Percentiles rank a stretch among this genome's conserved stretches.
Conservation (phyloP, 306 rosid genomes). For the Leucaena leucocephala region DNA sequence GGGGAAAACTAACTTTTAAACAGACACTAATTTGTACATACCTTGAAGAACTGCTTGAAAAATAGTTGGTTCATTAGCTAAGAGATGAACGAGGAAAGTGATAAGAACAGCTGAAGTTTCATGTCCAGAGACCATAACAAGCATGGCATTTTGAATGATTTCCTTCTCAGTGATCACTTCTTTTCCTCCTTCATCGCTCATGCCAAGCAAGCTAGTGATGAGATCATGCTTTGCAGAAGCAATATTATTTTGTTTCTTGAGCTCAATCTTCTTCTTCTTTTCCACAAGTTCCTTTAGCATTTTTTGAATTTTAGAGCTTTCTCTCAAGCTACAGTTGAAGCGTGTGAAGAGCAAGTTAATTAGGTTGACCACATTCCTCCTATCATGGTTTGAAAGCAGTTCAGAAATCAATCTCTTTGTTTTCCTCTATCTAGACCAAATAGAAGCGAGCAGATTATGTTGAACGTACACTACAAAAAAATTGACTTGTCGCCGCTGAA, state of each 20-base stretch:
- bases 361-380: conserved; percentile 68
- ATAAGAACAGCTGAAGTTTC: conserved; percentile 70
- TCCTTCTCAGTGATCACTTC: conserved; percentile 60
- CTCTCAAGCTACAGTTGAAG: conserved; percentile 62
- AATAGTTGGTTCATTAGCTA: conserved; percentile 58
- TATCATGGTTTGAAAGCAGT: conserved; percentile 52
- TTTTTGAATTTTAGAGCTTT: conserved; percentile 53
- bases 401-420: conserved; percentile 50
- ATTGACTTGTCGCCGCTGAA: no score
- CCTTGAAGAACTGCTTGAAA: conserved; percentile 70
- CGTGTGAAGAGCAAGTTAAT: conserved; percentile 76
- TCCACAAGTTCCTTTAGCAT: conserved; percentile 50
- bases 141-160: conserved; percentile 57
- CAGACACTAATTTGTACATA: conserved; percentile 31
- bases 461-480: no score
- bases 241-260: conserved; percentile 32
- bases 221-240: conserved; percentile 58
- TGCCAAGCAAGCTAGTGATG: conserved; percentile 63
- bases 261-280: conserved; percentile 50
- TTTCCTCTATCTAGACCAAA: conserved; percentile 67
- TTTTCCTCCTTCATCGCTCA: conserved; percentile 39
- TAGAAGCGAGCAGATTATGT: conserved; percentile 66
- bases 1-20: background rate
- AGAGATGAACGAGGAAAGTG: conserved; percentile 56
- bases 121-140: conserved; percentile 76